These are phyloP conservation scores for Graphilbum ipis-grandicollis DNA, from an alignment of 2,329 filamentous ascomycete species.

Conservation along the genomic window DNA sequence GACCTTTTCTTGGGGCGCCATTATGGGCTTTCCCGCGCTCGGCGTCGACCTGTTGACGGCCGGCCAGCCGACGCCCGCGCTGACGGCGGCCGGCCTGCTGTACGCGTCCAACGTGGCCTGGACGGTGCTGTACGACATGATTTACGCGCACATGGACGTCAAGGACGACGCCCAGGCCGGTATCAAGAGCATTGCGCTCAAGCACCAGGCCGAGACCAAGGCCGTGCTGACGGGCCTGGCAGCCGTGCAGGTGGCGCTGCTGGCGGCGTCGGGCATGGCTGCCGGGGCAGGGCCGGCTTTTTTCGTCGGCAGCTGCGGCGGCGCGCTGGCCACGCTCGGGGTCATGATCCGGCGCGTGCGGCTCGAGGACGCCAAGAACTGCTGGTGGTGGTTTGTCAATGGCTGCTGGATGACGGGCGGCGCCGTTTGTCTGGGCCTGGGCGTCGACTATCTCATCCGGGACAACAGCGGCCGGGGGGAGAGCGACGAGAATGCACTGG, in stretches of 20 bases:
- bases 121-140: conserved; percentile 84
- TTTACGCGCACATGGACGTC: conserved; percentile 86
- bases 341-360: conserved; percentile 53
- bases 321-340: conserved; percentile 40
- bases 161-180: conserved; percentile 72
- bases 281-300: conserved; percentile 52
- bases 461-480: conserved; percentile 20
- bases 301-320: conserved; percentile 49
- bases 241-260: conserved; percentile 47
- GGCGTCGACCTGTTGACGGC: conserved; percentile 59
- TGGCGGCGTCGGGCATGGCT: conserved; percentile 52
- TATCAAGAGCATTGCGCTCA: conserved; percentile 75
- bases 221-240: conserved; percentile 55
- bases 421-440: conserved; percentile 39
- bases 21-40: conserved; percentile 75
- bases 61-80: conserved; percentile 39
- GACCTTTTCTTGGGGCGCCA: conserved; percentile 77
- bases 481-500: background rate
- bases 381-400: conserved; percentile 65
- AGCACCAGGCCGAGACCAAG: conserved; percentile 64
- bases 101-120: conserved; percentile 70
- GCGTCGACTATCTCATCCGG: conserved; percentile 38
- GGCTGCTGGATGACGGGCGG: conserved; percentile 53
- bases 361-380: conserved; percentile 46
- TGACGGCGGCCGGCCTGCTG: conserved; percentile 49